A percentile compares a stretch with the other conserved stretches of the same genome.
Conservation (phyloP, 73 alveolate species). For the Paramecium octaurelia region DNA sequence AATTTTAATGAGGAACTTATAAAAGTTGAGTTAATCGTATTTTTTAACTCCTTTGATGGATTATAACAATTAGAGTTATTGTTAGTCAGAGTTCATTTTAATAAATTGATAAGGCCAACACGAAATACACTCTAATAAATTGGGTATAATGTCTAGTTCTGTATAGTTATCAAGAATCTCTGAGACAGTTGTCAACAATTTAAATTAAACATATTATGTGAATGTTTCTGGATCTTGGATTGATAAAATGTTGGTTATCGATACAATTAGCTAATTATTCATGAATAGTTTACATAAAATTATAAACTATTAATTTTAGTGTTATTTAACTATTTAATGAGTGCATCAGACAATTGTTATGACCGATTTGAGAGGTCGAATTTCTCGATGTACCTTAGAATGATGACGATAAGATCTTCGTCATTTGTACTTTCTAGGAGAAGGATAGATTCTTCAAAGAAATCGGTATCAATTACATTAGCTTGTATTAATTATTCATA, state of each 20-base stretch:
- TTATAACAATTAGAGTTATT: neutral
- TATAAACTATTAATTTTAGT: neutral
- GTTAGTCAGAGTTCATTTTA: neutral
- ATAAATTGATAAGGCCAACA: neutral
- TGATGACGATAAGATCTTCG: neutral
- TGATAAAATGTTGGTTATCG: neutral
- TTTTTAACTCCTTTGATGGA: neutral
- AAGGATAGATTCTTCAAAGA: neutral
- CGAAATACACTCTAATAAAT: neutral
- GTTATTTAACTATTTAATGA: neutral
- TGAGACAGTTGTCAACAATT: neutral
- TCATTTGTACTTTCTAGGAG: neutral
- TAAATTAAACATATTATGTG: neutral
- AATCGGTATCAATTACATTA: neutral
- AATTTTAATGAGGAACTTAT: neutral
- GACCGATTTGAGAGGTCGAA: neutral
- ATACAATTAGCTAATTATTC: neutral
- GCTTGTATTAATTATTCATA: neutral
- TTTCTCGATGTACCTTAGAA: neutral
- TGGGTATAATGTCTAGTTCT: neutral
- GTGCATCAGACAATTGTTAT: neutral
- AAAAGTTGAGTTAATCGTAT: neutral
- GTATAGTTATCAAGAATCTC: neutral
- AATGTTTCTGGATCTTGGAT: neutral
- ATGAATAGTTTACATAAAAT: neutral